Conservation (phyloP, 371 early-diverging fungal genomes). For the Mortierella sp. region DNA sequence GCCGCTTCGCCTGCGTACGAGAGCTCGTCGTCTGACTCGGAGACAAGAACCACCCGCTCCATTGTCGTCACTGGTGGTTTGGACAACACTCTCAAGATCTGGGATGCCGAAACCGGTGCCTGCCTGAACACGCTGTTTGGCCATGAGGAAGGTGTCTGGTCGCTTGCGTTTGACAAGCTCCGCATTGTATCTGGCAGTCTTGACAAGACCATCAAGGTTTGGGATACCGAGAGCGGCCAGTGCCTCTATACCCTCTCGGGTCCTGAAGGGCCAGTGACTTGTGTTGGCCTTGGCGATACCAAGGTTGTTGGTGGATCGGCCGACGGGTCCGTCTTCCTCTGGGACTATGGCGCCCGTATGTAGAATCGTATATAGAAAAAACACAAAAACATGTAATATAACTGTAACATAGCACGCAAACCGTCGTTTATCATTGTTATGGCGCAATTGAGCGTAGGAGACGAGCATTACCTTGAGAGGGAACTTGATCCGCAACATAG, state of each 20-base stretch:
- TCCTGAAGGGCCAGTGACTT: constrained; percentile 76
- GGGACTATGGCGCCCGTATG: constrained; percentile 69
- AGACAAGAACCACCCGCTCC: constrained; percentile 31
- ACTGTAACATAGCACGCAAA: background rate
- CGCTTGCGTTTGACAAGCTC: constrained; percentile 86
- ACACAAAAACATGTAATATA: constrained; percentile 4
- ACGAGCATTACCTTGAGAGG: background rate
- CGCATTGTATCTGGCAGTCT: constrained; percentile 91
- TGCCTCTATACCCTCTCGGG: constrained; percentile 65
- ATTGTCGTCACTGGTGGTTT: constrained; percentile 86
- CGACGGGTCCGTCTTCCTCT: constrained; percentile 82
- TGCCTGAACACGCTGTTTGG: constrained; percentile 89
- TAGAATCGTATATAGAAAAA: background rate
- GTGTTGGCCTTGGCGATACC: constrained; percentile 86
- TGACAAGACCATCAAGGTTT: constrained; percentile 90
- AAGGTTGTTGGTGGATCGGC: constrained; percentile 86
- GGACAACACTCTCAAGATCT: constrained; percentile 91
- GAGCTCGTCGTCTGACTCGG: constrained; percentile 20
- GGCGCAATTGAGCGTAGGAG: background rate
- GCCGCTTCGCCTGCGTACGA: background rate
- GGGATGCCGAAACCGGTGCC: constrained; percentile 82
- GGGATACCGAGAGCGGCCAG: constrained; percentile 91
- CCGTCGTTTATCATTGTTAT: background rate
- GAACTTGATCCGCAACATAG: background rate
- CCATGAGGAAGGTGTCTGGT: constrained; percentile 92